Conservation (phyloP, 768 basidiomycete species). For the Boletales sp. region DNA sequence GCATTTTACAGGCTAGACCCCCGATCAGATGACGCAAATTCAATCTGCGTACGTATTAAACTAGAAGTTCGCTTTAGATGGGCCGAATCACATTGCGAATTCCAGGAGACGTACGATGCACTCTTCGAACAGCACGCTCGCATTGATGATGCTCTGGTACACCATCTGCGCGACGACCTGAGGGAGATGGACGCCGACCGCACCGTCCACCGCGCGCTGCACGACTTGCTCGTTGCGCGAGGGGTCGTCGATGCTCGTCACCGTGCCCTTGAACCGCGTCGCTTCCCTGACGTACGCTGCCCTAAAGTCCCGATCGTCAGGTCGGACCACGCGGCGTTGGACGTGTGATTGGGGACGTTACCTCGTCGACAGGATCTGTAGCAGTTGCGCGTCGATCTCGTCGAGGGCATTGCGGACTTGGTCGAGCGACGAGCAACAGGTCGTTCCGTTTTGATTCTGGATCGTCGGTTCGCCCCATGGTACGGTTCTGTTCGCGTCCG, state of each 20-base stretch:
- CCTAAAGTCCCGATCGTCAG: not conserved
- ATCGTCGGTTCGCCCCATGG: conserved; percentile 25
- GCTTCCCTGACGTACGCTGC: conserved; percentile 23
- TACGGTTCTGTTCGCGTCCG: conserved; percentile 14
- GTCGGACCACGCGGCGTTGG: not conserved
- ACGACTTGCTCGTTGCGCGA: conserved; percentile 18
- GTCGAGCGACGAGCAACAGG: conserved; percentile 23
- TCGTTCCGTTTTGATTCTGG: conserved; percentile 16
- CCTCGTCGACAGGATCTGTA: conserved; percentile 20
- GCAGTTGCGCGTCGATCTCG: conserved; percentile 14
- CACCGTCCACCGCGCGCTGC: conserved; percentile 15
- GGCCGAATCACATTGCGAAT: too few species aligned
- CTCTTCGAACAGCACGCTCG: conserved; percentile 21
- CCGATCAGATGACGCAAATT: not conserved
- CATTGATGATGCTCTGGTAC: conserved; percentile 17
- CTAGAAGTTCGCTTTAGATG: not conserved
- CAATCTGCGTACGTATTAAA: conserved; percentile 9
- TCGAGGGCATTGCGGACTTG: conserved; percentile 16
- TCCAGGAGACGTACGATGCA: conserved; percentile 15
- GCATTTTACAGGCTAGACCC: too few species aligned
- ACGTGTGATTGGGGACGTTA: not conserved
- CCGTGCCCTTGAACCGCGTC: conserved; percentile 22
- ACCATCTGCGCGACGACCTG: conserved; percentile 20
- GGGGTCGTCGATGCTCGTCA: conserved; percentile 7
- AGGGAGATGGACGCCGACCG: conserved; percentile 17